Evolutionary conservation across 306 rosid species (phyloP).

Genomic region (Acacia crassicarpa): DNA sequence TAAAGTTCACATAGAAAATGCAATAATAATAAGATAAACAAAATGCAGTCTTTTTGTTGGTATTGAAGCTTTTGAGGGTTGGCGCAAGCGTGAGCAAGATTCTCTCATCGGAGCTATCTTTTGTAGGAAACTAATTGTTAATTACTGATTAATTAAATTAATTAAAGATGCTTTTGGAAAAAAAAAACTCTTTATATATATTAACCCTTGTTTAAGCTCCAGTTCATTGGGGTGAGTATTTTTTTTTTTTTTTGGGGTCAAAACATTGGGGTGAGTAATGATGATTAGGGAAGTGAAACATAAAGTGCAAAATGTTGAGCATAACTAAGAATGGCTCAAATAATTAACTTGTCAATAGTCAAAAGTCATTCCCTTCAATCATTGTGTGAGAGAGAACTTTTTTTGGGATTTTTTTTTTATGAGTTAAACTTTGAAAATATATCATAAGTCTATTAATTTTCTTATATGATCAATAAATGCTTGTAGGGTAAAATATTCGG

Average conservation of each 20-base stretch:
- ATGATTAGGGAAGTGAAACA: slow-evolving; percentile 1
- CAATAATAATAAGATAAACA: not conserved
- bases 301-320: slow-evolving; percentile 6
- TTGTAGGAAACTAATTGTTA: not conserved
- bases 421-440: too few relatives aligned
- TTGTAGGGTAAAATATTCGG: too few relatives aligned
- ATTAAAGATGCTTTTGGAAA: slow-evolving; percentile 26
- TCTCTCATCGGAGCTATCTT: slow-evolving; percentile 16
- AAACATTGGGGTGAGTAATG: not conserved
- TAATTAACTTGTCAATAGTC: slow-evolving; percentile 7
- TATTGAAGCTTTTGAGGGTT: slow-evolving; percentile 21
- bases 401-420: not conserved
- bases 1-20: not conserved
- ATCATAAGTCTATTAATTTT: too few relatives aligned
- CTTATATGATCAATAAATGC: too few relatives aligned
- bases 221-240: not conserved
- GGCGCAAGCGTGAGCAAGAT: slow-evolving; percentile 29
- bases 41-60: slow-evolving; percentile 14
- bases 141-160: not conserved
- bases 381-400: not conserved
- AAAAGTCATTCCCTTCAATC: slow-evolving; percentile 7
- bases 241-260: too few relatives aligned
- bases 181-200: not conserved
- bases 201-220: slow-evolving; percentile 23
- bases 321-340: not conserved